Percentiles rank a stretch among this genome's conserved stretches.
Conservation (phyloP, 2,329 filamentous ascomycete species). For the Aspergillus phoenicis region DNA sequence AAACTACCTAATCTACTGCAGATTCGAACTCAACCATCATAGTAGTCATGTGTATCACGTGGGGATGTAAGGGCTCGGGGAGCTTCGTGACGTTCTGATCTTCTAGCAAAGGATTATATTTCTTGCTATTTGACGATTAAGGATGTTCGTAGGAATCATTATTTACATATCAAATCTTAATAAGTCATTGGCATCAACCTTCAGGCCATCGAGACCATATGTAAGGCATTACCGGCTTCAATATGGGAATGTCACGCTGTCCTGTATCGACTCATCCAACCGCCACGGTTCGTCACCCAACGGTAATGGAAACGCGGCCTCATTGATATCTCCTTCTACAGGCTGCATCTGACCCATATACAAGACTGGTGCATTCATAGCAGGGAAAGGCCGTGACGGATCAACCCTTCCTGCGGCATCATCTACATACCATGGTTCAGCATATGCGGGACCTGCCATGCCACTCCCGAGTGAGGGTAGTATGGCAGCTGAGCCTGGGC, state of each 20-base stretch:
- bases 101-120: no score
- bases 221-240: background rate
- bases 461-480: background rate
- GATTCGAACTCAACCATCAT: no score
- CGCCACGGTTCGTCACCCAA: background rate
- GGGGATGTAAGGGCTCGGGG: no score
- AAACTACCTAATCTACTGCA: no score
- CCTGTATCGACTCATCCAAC: background rate
- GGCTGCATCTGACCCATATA: background rate
- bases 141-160: no score
- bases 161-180: no score
- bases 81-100: no score
- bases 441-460: background rate
- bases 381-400: background rate
- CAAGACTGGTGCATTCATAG: background rate
- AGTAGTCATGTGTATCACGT: no score
- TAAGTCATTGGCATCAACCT: background rate
- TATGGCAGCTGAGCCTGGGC: background rate
- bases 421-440: constrained; percentile 1
- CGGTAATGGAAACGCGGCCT: background rate
- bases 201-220: background rate
- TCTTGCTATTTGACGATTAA: no score
- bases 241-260: background rate
- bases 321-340: background rate
- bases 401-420: background rate